Evolutionary conservation across 1,139 yeast species (phyloP).

Genomic region (Diutina pseudorugosa): DNA sequence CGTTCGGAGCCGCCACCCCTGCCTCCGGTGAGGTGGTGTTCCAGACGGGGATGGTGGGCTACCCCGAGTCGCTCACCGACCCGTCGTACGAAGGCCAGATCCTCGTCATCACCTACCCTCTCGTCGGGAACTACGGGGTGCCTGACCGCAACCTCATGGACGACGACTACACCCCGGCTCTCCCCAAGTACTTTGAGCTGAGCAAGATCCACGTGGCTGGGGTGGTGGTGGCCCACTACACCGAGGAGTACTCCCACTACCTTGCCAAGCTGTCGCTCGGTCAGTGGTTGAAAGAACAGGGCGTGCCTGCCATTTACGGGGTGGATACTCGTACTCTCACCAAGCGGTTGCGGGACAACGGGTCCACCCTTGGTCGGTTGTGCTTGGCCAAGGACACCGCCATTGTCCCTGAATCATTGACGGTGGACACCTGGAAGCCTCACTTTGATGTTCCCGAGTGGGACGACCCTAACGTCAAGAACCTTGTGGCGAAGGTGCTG

Average conservation of each 20-base stretch:
- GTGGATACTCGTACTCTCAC: constrained; percentile 95
- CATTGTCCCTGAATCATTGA: constrained; percentile 16
- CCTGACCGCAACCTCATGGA: constrained; percentile 59
- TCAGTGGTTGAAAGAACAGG: constrained; percentile 84
- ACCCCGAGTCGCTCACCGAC: constrained; percentile 96
- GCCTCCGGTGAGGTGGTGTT: constrained; percentile 97
- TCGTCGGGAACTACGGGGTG: constrained; percentile 98
- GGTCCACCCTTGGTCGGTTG: constrained; percentile 86
- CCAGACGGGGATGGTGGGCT: constrained; percentile 99
- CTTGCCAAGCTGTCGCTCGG: constrained; percentile 89
- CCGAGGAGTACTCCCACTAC: constrained; percentile 90
- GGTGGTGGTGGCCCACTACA: constrained; percentile 91
- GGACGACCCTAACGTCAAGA: constrained; percentile 85
- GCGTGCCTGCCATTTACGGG: constrained; percentile 93
- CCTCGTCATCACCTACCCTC: constrained; percentile 89
- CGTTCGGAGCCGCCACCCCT: constrained; percentile 86
- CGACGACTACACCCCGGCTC: constrained; percentile 7
- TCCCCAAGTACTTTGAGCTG: constrained; percentile 88
- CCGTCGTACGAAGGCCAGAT: constrained; percentile 98
- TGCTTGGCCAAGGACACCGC: constrained; percentile 34
- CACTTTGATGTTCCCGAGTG: constrained; percentile 73
- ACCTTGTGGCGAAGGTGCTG: constrained; percentile 88
- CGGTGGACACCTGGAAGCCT: constrained; percentile 38
- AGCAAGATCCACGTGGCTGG: constrained; percentile 91
- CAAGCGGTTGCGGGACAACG: constrained; percentile 81